Percentiles rank a stretch among this genome's conserved stretches.
Evolutionary conservation across 2,329 filamentous ascomycete species (phyloP).

Genomic region (Chaetomium strumarium): DNA sequence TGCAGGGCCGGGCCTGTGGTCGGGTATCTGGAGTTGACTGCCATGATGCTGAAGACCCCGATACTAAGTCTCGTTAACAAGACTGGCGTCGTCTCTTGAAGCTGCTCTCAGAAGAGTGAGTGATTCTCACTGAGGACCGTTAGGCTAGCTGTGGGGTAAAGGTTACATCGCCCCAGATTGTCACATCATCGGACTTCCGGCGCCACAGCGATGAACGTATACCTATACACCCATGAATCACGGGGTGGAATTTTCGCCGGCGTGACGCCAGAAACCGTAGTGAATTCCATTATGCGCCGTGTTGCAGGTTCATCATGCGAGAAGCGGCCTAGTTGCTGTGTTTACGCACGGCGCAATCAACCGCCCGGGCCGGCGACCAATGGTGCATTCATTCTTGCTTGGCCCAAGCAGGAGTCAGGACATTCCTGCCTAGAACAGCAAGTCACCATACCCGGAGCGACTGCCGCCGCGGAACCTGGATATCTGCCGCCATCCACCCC

Average conservation of each 20-base stretch:
- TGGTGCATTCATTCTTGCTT: constrained; percentile 6
- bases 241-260: too few relatives aligned
- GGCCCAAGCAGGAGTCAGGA: not conserved
- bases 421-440: constrained; percentile 10
- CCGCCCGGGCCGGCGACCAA: not conserved
- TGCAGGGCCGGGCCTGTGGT: not conserved
- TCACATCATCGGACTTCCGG: too few relatives aligned
- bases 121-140: constrained; percentile 11
- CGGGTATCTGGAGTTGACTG: not conserved
- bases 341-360: not conserved
- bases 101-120: too few relatives aligned
- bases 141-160: constrained; percentile 16
- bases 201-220: too few relatives aligned
- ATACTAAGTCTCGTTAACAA: too few relatives aligned
- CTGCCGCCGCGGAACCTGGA: constrained; percentile 18
- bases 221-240: too few relatives aligned
- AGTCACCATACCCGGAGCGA: constrained; percentile 18
- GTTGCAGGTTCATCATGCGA: not conserved
- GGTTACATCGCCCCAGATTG: too few relatives aligned
- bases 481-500: not conserved
- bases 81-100: too few relatives aligned
- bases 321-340: not conserved
- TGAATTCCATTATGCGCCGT: not conserved
- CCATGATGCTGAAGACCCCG: too few relatives aligned
- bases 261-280: not conserved